Percentiles rank a stretch among this genome's conserved stretches.
phyloP scores from a whole-genome alignment of 169 alveolate species.

The Theileria sp. region DNA sequence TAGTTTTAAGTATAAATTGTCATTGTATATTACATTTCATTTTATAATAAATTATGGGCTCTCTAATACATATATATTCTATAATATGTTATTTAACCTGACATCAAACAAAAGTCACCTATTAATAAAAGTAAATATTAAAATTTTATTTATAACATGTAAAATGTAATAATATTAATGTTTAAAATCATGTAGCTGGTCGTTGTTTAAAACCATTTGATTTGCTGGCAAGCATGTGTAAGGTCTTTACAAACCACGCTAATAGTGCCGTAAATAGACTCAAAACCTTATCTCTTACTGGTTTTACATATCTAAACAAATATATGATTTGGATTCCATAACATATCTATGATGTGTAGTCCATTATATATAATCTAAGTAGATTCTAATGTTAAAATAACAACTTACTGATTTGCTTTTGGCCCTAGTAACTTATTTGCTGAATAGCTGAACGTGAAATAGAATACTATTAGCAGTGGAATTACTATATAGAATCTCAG shows the following conservation, averaged over 20 bases:
- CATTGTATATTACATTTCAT: background rate
- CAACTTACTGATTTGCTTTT: slow-evolving; percentile 23
- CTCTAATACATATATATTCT: background rate
- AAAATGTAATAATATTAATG: too few species aligned
- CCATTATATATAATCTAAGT: background rate
- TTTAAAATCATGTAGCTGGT: background rate
- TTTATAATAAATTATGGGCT: background rate
- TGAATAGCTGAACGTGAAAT: slow-evolving; percentile 43
- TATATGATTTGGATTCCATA: background rate
- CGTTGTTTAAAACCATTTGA: background rate
- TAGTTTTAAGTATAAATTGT: too few species aligned
- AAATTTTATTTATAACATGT: background rate
- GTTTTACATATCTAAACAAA: background rate
- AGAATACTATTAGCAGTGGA: slow-evolving; percentile 59
- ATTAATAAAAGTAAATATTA: too few species aligned
- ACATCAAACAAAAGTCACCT: background rate
- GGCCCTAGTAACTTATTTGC: slow-evolving; percentile 62
- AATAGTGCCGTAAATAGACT: background rate
- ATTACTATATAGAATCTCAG: slow-evolving; percentile 68
- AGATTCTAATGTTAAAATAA: background rate
- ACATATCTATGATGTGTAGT: background rate
- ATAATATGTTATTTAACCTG: background rate
- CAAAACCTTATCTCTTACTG: background rate
- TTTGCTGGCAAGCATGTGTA: background rate
- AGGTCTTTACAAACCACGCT: slow-evolving; percentile 2